phyloP scores from a whole-genome alignment of 2,329 filamentous ascomycete species.

The Thelonectria rubi region DNA sequence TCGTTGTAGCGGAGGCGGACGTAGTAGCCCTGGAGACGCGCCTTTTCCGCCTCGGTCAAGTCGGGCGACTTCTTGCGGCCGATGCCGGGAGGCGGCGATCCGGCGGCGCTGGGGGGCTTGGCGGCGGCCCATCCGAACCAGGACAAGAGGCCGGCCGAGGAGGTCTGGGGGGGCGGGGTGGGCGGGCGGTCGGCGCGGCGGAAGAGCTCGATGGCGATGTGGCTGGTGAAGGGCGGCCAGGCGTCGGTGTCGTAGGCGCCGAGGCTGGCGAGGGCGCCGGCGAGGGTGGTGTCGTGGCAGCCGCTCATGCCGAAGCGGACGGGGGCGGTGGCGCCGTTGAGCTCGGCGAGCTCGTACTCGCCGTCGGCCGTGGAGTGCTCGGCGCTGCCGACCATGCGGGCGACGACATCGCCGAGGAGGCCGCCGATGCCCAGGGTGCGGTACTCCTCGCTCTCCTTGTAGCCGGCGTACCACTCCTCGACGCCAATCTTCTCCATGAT shows the following conservation, averaged over 20 bases:
- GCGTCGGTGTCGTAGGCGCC: constrained; percentile 77
- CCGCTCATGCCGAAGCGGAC: constrained; percentile 83
- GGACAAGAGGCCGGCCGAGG: constrained; percentile 34
- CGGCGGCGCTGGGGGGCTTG: constrained; percentile 27
- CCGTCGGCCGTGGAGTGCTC: constrained; percentile 65
- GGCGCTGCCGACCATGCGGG: constrained; percentile 74
- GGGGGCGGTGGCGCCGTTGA: constrained; percentile 49
- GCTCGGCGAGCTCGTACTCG: constrained; percentile 57
- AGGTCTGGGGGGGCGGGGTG: constrained; percentile 17
- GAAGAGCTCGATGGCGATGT: constrained; percentile 92
- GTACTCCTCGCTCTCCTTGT: constrained; percentile 85
- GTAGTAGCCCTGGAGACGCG: constrained; percentile 77
- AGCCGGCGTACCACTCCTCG: constrained; percentile 94
- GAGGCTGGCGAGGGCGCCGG: constrained; percentile 77
- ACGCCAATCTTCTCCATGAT: constrained; percentile 80
- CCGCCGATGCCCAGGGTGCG: constrained; percentile 87
- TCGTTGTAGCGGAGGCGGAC: constrained; percentile 95
- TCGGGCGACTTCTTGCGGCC: constrained; percentile 67
- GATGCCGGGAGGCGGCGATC: constrained; percentile 57
- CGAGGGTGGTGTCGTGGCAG: constrained; percentile 94
- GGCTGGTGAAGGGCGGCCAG: constrained; percentile 95
- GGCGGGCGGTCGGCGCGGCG: constrained; percentile 56
- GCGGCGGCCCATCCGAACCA: constrained; percentile 39
- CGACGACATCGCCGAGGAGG: constrained; percentile 83
- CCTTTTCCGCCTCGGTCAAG: constrained; percentile 65